Conservation (phyloP, 495 filamentous ascomycete species). For the Penicillium verhagenii region DNA sequence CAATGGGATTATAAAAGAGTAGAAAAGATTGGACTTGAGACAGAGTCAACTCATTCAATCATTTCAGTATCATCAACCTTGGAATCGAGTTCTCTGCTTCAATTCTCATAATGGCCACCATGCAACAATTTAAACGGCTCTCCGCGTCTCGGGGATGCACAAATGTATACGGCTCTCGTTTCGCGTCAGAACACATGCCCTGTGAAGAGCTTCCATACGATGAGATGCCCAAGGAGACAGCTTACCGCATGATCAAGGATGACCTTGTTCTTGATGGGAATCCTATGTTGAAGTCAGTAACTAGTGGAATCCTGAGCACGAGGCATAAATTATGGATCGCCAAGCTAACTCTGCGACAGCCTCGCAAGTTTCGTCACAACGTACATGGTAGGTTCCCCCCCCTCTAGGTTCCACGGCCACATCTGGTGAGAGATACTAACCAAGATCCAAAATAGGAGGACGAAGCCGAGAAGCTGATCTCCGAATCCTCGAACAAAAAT, state of each 20-base stretch:
- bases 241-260: slow-evolving; percentile 17
- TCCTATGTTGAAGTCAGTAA: slow-evolving; percentile 15
- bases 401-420: no score
- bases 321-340: no score
- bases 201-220: slow-evolving; percentile 7
- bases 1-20: no score
- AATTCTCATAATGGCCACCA: neutral
- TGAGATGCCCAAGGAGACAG: slow-evolving; percentile 18
- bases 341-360: slow-evolving; percentile 8
- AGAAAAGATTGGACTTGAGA: no score
- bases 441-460: slow-evolving; percentile 56
- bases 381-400: slow-evolving; percentile 14
- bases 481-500: slow-evolving; percentile 82
- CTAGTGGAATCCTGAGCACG: no score
- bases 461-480: slow-evolving; percentile 86
- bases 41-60: no score
- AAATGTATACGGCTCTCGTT: slow-evolving; percentile 18
- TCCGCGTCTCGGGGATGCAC: slow-evolving; percentile 1
- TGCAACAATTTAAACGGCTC: neutral
- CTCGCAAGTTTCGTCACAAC: slow-evolving; percentile 23
- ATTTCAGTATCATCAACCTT: neutral
- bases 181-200: slow-evolving; percentile 14
- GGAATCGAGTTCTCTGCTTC: no score
- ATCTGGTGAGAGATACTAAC: neutral
- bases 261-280: slow-evolving; percentile 13